These are phyloP conservation scores for Penstemon eatonii DNA, from an alignment of 257 asterid species.

Conservation along the genomic window DNA sequence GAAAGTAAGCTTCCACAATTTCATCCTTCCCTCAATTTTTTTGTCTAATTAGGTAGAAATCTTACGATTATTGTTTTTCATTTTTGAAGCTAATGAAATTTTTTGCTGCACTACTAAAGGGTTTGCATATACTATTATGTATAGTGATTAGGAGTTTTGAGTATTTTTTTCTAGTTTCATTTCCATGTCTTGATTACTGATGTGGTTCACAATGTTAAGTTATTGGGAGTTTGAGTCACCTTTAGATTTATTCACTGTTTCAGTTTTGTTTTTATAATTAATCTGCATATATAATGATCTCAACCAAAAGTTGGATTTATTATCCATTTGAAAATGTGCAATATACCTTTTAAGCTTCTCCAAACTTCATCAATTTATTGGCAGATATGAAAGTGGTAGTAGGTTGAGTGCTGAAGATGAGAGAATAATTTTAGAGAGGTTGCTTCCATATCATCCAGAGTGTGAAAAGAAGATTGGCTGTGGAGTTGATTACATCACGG, in stretches of 20 bases:
- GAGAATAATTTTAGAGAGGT: conserved; percentile 68
- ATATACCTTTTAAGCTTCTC: conserved; percentile 1
- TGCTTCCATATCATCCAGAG: conserved; percentile 87
- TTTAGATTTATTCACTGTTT: conserved; percentile 8
- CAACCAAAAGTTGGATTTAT: neutral
- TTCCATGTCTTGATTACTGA: neutral
- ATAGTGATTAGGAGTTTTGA: conserved; percentile 31
- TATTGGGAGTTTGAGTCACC: neutral
- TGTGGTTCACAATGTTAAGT: too few relatives aligned
- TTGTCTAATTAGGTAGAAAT: neutral
- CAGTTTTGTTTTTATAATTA: neutral
- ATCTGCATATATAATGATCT: conserved; percentile 1
- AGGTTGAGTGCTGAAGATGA: conserved; percentile 80
- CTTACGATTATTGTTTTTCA: neutral
- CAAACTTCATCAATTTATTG: conserved; percentile 14
- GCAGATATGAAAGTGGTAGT: conserved; percentile 81
- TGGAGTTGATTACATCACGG: conserved; percentile 76
- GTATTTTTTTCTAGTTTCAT: conserved; percentile 23
- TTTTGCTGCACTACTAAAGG: neutral
- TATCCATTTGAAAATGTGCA: conserved; percentile 6
- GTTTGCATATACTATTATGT: too few relatives aligned
- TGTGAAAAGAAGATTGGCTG: conserved; percentile 68
- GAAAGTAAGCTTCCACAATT: conserved; percentile 36
- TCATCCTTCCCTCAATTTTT: neutral
- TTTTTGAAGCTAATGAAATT: neutral